A percentile compares a stretch with the other conserved stretches of the same genome.
Evolutionary conservation across 441 rosid species (phyloP).

Genomic region (Erysimum cheiri): DNA sequence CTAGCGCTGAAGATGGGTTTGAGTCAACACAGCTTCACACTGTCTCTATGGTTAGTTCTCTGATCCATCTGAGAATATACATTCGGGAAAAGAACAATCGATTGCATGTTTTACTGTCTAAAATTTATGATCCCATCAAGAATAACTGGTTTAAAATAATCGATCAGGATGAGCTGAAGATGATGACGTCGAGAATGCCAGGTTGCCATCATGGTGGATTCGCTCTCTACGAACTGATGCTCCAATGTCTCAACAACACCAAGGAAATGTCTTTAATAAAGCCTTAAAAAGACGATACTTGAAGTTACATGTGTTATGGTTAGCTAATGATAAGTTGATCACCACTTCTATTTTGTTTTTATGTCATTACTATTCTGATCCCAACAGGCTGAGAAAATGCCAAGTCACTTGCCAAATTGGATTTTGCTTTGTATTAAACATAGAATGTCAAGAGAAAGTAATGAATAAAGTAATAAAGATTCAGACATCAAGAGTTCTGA

Average conservation of each 20-base stretch:
- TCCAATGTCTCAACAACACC: conserved; percentile 50
- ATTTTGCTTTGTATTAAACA: not conserved
- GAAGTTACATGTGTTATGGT: not conserved
- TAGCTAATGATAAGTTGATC: not conserved
- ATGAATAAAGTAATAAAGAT: not conserved
- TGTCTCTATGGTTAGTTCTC: conserved; percentile 65
- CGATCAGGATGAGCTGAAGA: conserved; percentile 67
- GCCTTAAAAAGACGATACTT: not conserved
- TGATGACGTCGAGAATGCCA: conserved; percentile 79
- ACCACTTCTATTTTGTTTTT: not conserved
- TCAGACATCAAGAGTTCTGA: conserved; percentile 53
- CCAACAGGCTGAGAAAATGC: not conserved
- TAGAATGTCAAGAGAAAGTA: not conserved
- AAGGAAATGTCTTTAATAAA: not conserved
- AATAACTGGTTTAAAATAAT: not conserved
- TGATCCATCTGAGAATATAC: not conserved
- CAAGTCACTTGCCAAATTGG: not conserved
- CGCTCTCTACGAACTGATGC: conserved; percentile 78
- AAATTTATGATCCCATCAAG: not conserved
- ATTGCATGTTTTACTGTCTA: not conserved
- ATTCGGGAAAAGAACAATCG: not conserved
- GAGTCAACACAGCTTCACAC: conserved; percentile 86
- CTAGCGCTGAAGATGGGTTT: conserved; percentile 82
- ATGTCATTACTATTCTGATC: not conserved
- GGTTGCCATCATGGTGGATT: conserved; percentile 95